Percentiles rank a stretch among this genome's conserved stretches.
Evolutionary conservation across 768 basidiomycete genomes (phyloP).

Genomic region (Tulasnella sp.): DNA sequence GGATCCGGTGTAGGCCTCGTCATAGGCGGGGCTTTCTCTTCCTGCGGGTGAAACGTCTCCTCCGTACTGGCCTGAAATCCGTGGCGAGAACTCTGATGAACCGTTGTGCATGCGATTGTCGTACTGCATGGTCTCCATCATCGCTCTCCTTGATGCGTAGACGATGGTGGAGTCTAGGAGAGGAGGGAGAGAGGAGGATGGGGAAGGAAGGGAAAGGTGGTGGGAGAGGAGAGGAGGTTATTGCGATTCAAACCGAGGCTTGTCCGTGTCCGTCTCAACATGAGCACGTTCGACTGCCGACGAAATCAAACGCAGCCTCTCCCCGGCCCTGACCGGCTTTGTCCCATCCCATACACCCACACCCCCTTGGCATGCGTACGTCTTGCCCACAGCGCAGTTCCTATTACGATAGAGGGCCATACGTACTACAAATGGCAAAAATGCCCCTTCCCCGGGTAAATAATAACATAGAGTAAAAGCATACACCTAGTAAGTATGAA

Average conservation of each 20-base stretch:
- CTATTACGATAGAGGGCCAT: not conserved
- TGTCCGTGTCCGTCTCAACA: not conserved
- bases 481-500: not conserved
- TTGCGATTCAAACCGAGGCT: slow-evolving; percentile 8
- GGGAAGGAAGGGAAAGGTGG: not conserved
- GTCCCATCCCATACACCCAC: not conserved
- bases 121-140: slow-evolving; percentile 17
- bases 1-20: not conserved
- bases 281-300: not conserved
- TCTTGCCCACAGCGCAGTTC: not conserved
- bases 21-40: not conserved
- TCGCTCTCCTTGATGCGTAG: not conserved
- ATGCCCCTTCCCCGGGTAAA: not conserved
- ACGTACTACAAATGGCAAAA: not conserved
- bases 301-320: not conserved
- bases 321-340: not conserved
- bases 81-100: not conserved
- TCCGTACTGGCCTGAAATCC: not conserved
- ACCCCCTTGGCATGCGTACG: not conserved
- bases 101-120: slow-evolving; percentile 15
- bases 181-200: not conserved
- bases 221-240: slow-evolving; percentile 1
- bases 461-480: slow-evolving; percentile 3
- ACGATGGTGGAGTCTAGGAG: not conserved
- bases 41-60: slow-evolving; percentile 11